phyloP scores from a whole-genome alignment of 1,284 basidiomycete genomes.

The Ganoderma lingzhi region DNA sequence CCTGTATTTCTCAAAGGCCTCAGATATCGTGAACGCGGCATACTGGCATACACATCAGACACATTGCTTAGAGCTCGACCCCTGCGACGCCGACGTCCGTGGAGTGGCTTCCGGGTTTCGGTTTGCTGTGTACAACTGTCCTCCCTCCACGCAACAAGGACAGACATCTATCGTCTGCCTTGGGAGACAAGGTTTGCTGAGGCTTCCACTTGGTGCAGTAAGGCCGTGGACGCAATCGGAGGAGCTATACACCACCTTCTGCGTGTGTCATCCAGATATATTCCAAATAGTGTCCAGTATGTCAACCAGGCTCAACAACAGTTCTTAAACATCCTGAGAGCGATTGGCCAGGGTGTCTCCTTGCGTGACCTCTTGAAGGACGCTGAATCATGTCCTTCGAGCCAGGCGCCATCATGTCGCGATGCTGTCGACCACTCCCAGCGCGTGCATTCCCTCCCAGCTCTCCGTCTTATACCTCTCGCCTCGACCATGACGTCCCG shows the following conservation, averaged over 20 bases:
- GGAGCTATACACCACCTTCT: background rate
- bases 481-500: slow-evolving; percentile 16
- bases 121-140: background rate
- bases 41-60: no score
- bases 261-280: slow-evolving; percentile 17
- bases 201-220: background rate
- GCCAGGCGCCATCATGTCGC: slow-evolving; percentile 28
- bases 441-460: slow-evolving; percentile 27
- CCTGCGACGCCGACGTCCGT: background rate
- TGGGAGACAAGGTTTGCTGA: no score
- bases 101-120: background rate
- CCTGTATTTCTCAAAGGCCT: no score
- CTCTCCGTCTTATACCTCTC: slow-evolving; percentile 24
- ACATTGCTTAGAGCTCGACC: background rate
- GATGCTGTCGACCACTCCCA: slow-evolving; percentile 32
- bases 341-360: slow-evolving; percentile 29
- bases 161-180: no score
- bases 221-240: background rate
- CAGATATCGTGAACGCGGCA: no score
- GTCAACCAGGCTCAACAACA: slow-evolving; percentile 2
- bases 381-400: slow-evolving; percentile 30
- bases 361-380: slow-evolving; percentile 26
- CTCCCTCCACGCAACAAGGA: no score
- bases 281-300: slow-evolving; percentile 32
- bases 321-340: slow-evolving; percentile 14